A percentile compares a stretch with the other conserved stretches of the same genome.
Evolutionary conservation across 1,284 basidiomycete species (phyloP).

Genomic region (Ustilago shanxiensis): DNA sequence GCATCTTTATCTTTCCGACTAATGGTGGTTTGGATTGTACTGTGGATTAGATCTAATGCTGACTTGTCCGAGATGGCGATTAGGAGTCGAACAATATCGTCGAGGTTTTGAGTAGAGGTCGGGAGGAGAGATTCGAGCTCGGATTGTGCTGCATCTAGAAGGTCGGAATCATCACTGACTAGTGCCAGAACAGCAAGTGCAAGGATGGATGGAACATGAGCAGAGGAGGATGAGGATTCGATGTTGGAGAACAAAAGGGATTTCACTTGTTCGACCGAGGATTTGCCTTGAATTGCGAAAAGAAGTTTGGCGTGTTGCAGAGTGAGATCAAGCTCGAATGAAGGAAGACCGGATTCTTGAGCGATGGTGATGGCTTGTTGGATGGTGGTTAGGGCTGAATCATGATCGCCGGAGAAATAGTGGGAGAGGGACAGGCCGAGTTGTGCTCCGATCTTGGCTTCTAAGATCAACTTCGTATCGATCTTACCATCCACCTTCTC

Average conservation of each 20-base stretch:
- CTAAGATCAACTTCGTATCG: not conserved
- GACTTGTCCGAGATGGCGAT: constrained; percentile 14
- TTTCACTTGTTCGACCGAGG: constrained; percentile 26
- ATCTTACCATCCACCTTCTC: constrained; percentile 19
- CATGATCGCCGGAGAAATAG: constrained; percentile 19
- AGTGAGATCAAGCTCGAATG: constrained; percentile 10
- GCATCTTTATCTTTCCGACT: constrained; percentile 11
- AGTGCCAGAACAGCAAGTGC: constrained; percentile 88
- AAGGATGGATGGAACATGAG: constrained; percentile 81
- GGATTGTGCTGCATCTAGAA: constrained; percentile 87
- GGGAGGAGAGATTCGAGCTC: constrained; percentile 74
- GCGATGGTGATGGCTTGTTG: constrained; percentile 18
- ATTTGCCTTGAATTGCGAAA: constrained; percentile 4
- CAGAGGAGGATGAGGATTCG: not conserved
- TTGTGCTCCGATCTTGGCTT: constrained; percentile 21
- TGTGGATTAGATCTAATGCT: constrained; percentile 23
- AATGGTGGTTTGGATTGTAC: constrained; percentile 21
- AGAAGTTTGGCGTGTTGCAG: constrained; percentile 37
- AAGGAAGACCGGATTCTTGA: not conserved
- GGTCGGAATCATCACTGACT: constrained; percentile 80
- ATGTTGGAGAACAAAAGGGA: constrained; percentile 27
- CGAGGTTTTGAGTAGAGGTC: not conserved
- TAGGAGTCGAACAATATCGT: constrained; percentile 23
- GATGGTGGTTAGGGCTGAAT: constrained; percentile 18
- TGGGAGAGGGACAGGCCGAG: constrained; percentile 39